These are phyloP conservation scores for Cyclospora cayetanensis DNA, from an alignment of 169 alveolate genomes.

Conservation along the genomic window DNA sequence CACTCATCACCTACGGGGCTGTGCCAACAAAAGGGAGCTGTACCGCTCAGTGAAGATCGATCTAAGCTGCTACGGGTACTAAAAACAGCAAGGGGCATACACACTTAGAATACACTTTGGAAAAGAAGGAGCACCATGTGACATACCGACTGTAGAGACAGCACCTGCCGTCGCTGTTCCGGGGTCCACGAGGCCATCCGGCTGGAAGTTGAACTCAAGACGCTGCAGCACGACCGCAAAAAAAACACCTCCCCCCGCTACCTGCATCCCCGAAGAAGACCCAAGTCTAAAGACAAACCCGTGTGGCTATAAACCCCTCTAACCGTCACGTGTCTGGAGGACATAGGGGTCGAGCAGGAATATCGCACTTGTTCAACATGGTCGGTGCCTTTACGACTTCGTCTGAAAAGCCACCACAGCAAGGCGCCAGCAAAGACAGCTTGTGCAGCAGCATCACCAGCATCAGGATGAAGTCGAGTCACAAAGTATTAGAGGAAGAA, in stretches of 20 bases:
- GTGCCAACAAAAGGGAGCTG: no score
- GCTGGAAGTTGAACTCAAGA: background rate
- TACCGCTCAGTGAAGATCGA: no score
- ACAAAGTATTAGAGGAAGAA: no score
- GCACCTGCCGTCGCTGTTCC: conserved; percentile 14
- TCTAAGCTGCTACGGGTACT: no score
- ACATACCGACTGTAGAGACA: conserved; percentile 6
- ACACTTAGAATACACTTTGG: no score
- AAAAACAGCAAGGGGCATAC: no score
- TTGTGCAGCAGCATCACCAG: background rate
- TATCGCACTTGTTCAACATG: background rate
- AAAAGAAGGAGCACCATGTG: background rate
- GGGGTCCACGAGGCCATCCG: conserved; percentile 21
- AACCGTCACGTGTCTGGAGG: no score
- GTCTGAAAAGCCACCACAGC: background rate
- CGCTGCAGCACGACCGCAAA: background rate
- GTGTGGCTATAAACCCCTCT: no score
- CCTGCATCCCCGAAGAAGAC: background rate
- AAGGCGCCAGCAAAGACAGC: background rate
- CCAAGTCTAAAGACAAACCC: no score
- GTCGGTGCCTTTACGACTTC: background rate
- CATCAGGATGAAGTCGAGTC: background rate
- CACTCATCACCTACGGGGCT: no score
- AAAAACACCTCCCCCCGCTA: background rate
- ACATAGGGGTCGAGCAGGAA: background rate